Base-by-base conservation (phyloP, 345 rosid species). In the Salix brachista region DNA sequence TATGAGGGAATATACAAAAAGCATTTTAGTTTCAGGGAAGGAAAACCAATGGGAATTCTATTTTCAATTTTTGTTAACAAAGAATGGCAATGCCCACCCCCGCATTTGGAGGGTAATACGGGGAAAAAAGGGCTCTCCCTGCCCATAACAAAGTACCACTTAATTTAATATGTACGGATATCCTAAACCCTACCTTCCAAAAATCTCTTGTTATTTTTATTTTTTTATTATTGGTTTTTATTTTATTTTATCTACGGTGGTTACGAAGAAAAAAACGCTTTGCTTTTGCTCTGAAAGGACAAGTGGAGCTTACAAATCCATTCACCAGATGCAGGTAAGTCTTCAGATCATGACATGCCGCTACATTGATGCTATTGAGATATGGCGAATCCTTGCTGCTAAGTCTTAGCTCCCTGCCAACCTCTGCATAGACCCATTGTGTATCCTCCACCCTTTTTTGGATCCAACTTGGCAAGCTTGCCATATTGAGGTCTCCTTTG, bases 291-390 rank as follows among this genome's bases (percentile, higher is more conserved):
- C 79, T 80, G 5, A 87, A 84, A 0, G 91, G 91, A 70, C 90
- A 87, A 4, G 80, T 72, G 32, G 90, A 86, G 62, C 90, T 86
- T 65, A 82, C 90, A 41, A 87, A 88, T 30, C 89, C 83, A 6
- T 78, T 73, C 6, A 90, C 91, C 17, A 61, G 80, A 71, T 81
- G 84, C 30, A 81, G 75, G 54, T 81, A 81, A 19, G 84, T 81
- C 46, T 74, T 81, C 28, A 81, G 60, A 6, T 81, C 84, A 6
- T 81, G 84, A 50, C 81, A 81, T 21, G 72, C 36, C 0, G 84
- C 78, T 4, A 77, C 62, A 54, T 81, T 70, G 5, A 73, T 32
- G 9, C 67, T 56, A 23, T 73, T 77, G 21, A 81, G 11, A 37
- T 64, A 65, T 16, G 81, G 84, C 0, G 84, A 81, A 56, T 77